Base-by-base conservation (phyloP, 2,329 filamentous ascomycete species). In the Nemania serpens region DNA sequence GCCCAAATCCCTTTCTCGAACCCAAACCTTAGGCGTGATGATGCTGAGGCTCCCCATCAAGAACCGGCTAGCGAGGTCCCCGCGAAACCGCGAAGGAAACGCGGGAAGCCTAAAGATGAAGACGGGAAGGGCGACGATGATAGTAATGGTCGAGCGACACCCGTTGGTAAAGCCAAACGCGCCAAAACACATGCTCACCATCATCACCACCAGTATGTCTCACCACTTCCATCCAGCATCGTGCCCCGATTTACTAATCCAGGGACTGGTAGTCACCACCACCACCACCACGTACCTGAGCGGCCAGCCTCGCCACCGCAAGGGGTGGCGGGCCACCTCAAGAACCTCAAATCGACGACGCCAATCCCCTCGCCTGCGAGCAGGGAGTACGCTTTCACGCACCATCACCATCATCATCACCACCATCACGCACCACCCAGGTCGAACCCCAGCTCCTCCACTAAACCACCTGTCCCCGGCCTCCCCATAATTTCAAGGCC, bases 71-170 rank as follows among this genome's bases (percentile, higher is more conserved):
- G 68, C 53, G 85, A 77, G 63, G 72, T 65, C 34, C 70, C 67
- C 66, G 74, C 69, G 56, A 84, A 79, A 4, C 78, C 79, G 10
- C 81, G 84, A 46, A 82, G 81, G 43, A 87, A 87, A 71, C 83
- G 88, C 59, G 82, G 91, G 63, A 91, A 92, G 74, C 79, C 88
- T 2, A 91, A 92, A 71, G 91, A 96, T 55, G 92, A 95, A 46
- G 89, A 91, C 3, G 75, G 75, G 33, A 84, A 83, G 64, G 81
- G 81, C 34, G 91, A 87, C 62, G 91, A 95, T 59, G 86, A 86
- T 59, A 84, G 80, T 59, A 84, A 83, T 36, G 88, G 87, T 25
- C 80, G 86, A 67, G 79, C 79, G 12, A 88, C 88, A 1, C 87
- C 88, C 1, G 81, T 80, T 49, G 79, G 78, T 25, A 71, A 81